Base-by-base conservation (phyloP, 495 filamentous ascomycete species). In the Tuber borchii region DNA sequence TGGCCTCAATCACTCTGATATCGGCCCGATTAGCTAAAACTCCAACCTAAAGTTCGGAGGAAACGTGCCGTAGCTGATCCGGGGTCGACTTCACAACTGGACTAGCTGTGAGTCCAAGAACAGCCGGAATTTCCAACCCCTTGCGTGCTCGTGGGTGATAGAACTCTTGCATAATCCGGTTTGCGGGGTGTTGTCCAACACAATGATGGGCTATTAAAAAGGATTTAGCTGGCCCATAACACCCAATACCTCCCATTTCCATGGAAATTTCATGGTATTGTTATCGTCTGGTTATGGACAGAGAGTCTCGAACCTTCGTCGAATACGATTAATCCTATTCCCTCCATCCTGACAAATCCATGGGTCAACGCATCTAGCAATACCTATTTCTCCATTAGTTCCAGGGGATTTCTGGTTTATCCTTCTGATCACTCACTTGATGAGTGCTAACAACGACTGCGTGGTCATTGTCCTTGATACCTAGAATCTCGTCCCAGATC, bases 21-120 rank as follows among this genome's bases (percentile, higher is more conserved):
- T 34, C n/a, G 70, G 37, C 22, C 69, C 71, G 70, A 26, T 81
- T 26, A 68, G 61, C 69, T 8, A 17, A 70, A 61, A 75, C 26
- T 71, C 9, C 34, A 71, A 44, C 17, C 39, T 8, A 46, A 46
- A 31, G 26, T 4, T 43, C 44, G 22, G 56, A n/a, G 70, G 75
- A 70, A 51, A 86, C 84, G 85, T 83, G 75, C 78, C 78, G 74
- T 22, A 94, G 83, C 48, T 86, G 86, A 0, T 81, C 77, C 9
- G 86, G 82, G 43, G 87, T 86, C 75, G 87, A 85, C 83, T 86
- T 87, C 74, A 92, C 88, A 16, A 94, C 86, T 0, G 95, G 95
- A 79, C 93, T 96, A 0, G 95, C 95, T 31, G 92, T 93, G 3
- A 98, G 87, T 8, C 94, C 95, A 14, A 97, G 85, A 72, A 97